Conservation (phyloP, 129 eudicot species). For the Saposhnikovia divaricata region DNA sequence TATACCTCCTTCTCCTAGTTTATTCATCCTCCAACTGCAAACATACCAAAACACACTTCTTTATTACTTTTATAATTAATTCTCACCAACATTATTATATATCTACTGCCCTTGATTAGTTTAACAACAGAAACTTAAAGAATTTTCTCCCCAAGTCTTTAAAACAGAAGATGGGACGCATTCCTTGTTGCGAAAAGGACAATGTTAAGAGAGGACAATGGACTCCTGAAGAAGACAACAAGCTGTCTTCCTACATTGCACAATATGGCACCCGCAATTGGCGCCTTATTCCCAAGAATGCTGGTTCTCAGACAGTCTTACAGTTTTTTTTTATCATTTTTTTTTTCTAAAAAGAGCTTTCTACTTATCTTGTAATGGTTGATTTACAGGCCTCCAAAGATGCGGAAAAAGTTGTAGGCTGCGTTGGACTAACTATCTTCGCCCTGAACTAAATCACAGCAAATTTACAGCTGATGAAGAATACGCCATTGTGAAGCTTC, state of each 20-base stretch:
- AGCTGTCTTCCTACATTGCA: conserved; percentile 78
- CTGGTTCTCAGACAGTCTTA: conserved; percentile 29
- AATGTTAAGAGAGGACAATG: conserved; percentile 88
- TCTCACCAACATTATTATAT: not conserved
- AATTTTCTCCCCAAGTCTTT: not conserved
- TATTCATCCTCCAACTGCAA: not conserved
- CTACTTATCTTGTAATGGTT: not conserved
- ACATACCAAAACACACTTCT: not conserved
- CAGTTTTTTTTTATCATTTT: not conserved
- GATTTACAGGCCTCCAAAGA: conserved; percentile 61
- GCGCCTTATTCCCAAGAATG: conserved; percentile 92
- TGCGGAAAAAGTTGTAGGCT: conserved; percentile 90
- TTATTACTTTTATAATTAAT: not conserved
- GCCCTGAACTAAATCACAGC: conserved; percentile 89
- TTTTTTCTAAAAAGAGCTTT: not conserved
- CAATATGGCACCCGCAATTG: conserved; percentile 91
- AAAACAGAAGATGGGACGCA: conserved; percentile 52
- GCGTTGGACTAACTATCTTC: conserved; percentile 86
- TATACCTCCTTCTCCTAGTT: not conserved
- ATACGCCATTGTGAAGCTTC: conserved; percentile 73
- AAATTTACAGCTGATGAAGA: conserved; percentile 77
- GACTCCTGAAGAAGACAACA: conserved; percentile 92
- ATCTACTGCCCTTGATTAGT: not conserved
- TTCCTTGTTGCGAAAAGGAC: conserved; percentile 91
- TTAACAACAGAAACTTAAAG: not conserved